A percentile compares a stretch with the other conserved stretches of the same genome.
Conservation (phyloP, 352 stramenopile species). For the Peronospora belbahrii region DNA sequence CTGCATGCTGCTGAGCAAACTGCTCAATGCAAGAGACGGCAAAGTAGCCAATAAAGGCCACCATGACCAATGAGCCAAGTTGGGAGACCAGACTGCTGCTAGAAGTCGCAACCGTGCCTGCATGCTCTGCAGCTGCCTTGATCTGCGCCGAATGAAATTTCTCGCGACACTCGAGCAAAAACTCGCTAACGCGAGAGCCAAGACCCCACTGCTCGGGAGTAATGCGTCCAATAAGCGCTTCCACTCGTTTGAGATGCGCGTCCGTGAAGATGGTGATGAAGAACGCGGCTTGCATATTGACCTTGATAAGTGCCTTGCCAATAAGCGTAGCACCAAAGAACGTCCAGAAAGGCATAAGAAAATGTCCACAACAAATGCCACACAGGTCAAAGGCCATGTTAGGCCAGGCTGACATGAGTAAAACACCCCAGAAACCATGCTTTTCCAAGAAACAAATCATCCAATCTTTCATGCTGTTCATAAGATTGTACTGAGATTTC, state of each 20-base stretch:
- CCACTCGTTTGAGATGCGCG: constrained; percentile 72
- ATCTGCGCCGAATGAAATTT: constrained; percentile 79
- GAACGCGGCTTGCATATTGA: constrained; percentile 85
- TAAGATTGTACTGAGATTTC: constrained; percentile 79
- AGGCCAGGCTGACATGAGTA: constrained; percentile 91
- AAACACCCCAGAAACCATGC: constrained; percentile 89
- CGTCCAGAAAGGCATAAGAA: constrained; percentile 92
- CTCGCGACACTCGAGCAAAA: constrained; percentile 77
- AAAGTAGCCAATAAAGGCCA: constrained; percentile 86
- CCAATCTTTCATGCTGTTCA: constrained; percentile 90
- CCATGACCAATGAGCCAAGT: constrained; percentile 72
- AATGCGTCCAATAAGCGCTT: constrained; percentile 75
- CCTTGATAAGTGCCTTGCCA: constrained; percentile 90
- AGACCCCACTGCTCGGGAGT: constrained; percentile 68
- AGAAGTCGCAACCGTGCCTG: constrained; percentile 27
- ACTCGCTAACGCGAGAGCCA: constrained; percentile 74
- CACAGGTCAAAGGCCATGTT: constrained; percentile 93
- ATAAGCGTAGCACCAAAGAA: constrained; percentile 93
- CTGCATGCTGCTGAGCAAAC: constrained; percentile 85
- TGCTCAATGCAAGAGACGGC: constrained; percentile 87
- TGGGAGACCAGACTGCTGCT: constrained; percentile 74
- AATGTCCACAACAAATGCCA: constrained; percentile 92
- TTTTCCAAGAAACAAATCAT: constrained; percentile 90
- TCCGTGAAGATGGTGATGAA: constrained; percentile 90
- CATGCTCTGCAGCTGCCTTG: constrained; percentile 52